phyloP scores from a whole-genome alignment of 768 basidiomycete species.

The Atractiella rhizophila region DNA sequence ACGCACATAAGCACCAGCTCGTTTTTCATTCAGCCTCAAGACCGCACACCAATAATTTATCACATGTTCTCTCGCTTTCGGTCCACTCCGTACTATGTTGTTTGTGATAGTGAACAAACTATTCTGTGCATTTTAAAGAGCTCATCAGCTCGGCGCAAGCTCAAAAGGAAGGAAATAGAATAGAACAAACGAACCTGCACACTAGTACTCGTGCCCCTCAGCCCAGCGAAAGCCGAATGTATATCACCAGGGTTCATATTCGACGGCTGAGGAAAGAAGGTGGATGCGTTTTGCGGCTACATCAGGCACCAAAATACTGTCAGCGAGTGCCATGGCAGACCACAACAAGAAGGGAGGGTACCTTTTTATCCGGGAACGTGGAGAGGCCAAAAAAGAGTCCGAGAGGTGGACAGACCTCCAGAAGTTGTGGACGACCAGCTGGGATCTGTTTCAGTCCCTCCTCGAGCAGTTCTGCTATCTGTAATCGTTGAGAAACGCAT shows the following conservation, averaged over 20 bases:
- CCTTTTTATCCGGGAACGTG: conserved; percentile 74
- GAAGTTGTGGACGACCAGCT: conserved; percentile 7
- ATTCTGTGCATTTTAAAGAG: conserved; percentile 21
- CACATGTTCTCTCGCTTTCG: conserved; percentile 53
- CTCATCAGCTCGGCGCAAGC: neutral
- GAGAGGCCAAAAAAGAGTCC: conserved; percentile 65
- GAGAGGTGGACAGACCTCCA: conserved; percentile 34
- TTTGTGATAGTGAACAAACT: conserved; percentile 74
- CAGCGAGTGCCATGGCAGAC: neutral
- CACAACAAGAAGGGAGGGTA: neutral
- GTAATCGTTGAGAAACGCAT: conserved; percentile 13
- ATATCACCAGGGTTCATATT: conserved; percentile 46
- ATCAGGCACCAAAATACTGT: conserved; percentile 7
- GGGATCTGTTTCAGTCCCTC: neutral
- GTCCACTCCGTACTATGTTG: conserved; percentile 50
- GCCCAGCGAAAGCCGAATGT: conserved; percentile 55
- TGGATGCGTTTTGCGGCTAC: conserved; percentile 47
- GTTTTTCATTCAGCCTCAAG: conserved; percentile 48
- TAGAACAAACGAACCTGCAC: conserved; percentile 35
- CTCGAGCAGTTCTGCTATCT: neutral
- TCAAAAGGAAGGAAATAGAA: neutral
- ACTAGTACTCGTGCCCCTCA: conserved; percentile 61
- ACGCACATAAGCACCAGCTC: conserved; percentile 67
- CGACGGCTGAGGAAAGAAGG: conserved; percentile 69
- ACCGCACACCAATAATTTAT: conserved; percentile 55